Conservation (phyloP, 1,139 yeast genomes). For the Nakaseomyces bracarensis region DNA sequence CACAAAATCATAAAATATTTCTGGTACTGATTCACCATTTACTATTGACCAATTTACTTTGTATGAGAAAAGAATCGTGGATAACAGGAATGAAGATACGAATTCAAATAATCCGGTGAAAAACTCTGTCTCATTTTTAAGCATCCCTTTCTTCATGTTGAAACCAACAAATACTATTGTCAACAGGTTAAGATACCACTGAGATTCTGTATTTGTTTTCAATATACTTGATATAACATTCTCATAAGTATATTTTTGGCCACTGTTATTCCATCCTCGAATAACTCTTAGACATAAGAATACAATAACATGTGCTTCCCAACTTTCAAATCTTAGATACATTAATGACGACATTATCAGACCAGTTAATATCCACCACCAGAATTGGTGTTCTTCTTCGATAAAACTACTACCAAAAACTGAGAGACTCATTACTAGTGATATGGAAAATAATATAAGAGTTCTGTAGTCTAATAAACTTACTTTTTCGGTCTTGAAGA, state of each 20-base stretch:
- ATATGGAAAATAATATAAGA: slow-evolving; percentile 17
- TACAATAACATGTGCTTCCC: slow-evolving; percentile 29
- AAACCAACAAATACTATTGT: slow-evolving; percentile 34
- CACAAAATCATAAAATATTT: background rate
- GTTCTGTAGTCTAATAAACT: background rate
- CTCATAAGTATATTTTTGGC: slow-evolving; percentile 63
- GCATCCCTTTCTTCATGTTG: background rate
- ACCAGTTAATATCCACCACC: slow-evolving; percentile 66
- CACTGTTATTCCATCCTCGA: slow-evolving; percentile 86
- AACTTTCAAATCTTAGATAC: background rate
- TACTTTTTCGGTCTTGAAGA: slow-evolving; percentile 8
- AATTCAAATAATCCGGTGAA: slow-evolving; percentile 32
- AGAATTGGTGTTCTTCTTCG: slow-evolving; percentile 94
- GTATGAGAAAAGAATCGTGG: slow-evolving; percentile 43
- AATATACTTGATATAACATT: slow-evolving; percentile 38
- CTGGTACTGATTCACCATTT: slow-evolving; percentile 17
- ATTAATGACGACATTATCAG: slow-evolving; percentile 7
- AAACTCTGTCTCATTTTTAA: slow-evolving; percentile 18
- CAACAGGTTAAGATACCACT: slow-evolving; percentile 44
- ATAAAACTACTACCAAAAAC: slow-evolving; percentile 83
- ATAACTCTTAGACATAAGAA: slow-evolving; percentile 47
- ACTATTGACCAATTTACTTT: slow-evolving; percentile 49
- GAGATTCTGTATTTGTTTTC: slow-evolving; percentile 28
- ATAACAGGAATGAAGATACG: slow-evolving; percentile 36
- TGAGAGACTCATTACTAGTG: slow-evolving; percentile 34